These are phyloP conservation scores for Pseudopediastrum boryanum DNA, from an alignment of 139 green algal genomes.

Conservation along the genomic window DNA sequence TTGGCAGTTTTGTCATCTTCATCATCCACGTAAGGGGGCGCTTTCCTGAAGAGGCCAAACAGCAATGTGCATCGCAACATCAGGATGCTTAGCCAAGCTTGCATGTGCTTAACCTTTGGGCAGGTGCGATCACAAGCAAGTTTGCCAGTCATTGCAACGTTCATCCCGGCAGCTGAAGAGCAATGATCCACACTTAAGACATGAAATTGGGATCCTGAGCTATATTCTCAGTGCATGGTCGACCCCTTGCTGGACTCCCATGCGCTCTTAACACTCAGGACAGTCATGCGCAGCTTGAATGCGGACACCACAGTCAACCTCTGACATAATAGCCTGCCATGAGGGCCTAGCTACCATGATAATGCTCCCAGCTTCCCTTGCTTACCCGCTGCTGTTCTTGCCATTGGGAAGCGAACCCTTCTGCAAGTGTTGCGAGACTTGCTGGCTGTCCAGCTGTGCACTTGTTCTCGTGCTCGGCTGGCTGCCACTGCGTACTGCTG, in stretches of 20 bases:
- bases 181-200: neutral
- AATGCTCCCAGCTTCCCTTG: neutral
- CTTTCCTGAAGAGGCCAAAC: neutral
- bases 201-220: neutral
- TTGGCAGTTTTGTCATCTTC: conserved; percentile 36
- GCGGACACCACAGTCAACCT: neutral
- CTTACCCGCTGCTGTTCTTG: neutral
- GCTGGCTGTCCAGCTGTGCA: too few relatives aligned
- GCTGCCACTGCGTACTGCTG: neutral
- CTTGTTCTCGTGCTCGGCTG: too few relatives aligned
- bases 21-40: neutral
- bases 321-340: neutral
- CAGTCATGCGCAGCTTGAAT: neutral
- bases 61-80: neutral
- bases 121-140: neutral
- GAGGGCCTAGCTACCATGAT: neutral
- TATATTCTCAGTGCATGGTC: neutral
- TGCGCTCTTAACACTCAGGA: neutral
- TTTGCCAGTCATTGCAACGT: neutral
- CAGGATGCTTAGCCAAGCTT: neutral
- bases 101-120: neutral
- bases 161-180: neutral
- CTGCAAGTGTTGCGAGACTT: too few relatives aligned
- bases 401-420: too few relatives aligned
- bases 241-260: neutral